Evolutionary conservation across 257 asterid genomes (phyloP), one percentile per base, ranked within the genome.

Genomic region (Salvia hispanica): DNA sequence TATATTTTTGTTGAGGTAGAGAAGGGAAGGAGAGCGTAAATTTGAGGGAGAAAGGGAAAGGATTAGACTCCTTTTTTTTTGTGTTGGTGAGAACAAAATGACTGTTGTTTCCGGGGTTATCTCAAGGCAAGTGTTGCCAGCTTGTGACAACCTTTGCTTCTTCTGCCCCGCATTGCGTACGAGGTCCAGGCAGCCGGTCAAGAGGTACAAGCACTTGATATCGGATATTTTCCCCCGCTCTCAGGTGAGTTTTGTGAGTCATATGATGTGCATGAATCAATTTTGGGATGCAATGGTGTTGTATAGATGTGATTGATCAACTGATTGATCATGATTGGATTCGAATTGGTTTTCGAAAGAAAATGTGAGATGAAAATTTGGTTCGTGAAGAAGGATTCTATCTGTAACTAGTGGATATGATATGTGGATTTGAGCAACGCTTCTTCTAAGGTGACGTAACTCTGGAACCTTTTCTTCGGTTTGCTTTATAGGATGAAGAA

Each of bases 131-230:
- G 84, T 94, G 8, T 74, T 88, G 83, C 99, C 99, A 46, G 97
- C 88, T 58, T 91, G 97, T 75, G 99, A 88, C 54, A 82, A 75
- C 81, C 89, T 94, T 58, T 94, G 99, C 79, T 88, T 88, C 85
- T 91, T 88, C 72, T 94, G 99, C 78, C 99, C 99, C 5, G 89
- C 88, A 16, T 62, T 94, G 82, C 76, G 99, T 18, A 84, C 97
- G 2, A 85, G 99, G 90, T 94, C 99, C 18, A 81, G 97, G 81
- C 99, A 94, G 82, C 99, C 99, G 7, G 99, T 94, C 59, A 94
- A 91, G 88, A 84, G 99, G 80, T 94, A 94, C 83, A 94, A 94
- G 95, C 89, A 94, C 84, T 76, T 94, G 88, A 88, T 94, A 50
- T 69, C 99, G 0, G 99, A 94, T 66, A 91, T 91, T 62, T 91